Evolutionary conservation across 371 early-diverging fungal species (phyloP).

Genomic region (Mortierella sp.): DNA sequence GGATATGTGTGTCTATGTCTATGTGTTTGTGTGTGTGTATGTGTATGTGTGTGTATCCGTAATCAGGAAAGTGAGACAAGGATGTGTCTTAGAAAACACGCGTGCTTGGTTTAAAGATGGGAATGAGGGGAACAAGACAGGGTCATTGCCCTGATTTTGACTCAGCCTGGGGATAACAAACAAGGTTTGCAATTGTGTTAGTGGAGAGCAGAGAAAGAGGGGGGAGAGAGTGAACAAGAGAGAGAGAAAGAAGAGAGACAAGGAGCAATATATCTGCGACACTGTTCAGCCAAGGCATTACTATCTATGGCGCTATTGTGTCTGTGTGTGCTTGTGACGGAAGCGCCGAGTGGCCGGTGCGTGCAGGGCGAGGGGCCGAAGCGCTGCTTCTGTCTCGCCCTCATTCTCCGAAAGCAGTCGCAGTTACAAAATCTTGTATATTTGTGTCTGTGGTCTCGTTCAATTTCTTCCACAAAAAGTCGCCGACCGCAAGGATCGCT

Average conservation of each 20-base stretch:
- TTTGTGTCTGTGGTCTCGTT: not conserved
- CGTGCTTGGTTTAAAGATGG: not conserved
- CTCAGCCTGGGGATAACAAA: conserved; percentile 8
- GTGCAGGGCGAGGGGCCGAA: not conserved
- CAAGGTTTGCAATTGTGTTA: not conserved
- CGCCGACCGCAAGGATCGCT: conserved; percentile 23
- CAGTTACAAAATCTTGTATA: not conserved
- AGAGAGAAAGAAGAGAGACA: not conserved
- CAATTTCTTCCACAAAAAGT: conserved; percentile 4
- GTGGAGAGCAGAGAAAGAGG: not conserved
- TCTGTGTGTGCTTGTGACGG: not conserved
- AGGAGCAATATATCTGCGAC: not conserved
- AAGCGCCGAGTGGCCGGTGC: conserved; percentile 10
- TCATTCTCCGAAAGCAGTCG: conserved; percentile 13
- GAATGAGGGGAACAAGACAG: not conserved
- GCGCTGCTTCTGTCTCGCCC: conserved; percentile 10
- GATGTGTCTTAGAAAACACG: conserved; percentile 18
- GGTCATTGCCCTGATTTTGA: not conserved
- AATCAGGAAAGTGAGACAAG: conserved; percentile 10
- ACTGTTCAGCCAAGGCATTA: not conserved
- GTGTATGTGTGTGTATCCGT: not conserved
- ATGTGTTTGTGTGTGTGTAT: too few species aligned
- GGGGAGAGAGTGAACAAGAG: not conserved
- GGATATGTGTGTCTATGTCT: too few species aligned
- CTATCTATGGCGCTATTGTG: not conserved